Evolutionary conservation across 495 filamentous ascomycete genomes (phyloP).

Genomic region (Cryomyces antarcticus): DNA sequence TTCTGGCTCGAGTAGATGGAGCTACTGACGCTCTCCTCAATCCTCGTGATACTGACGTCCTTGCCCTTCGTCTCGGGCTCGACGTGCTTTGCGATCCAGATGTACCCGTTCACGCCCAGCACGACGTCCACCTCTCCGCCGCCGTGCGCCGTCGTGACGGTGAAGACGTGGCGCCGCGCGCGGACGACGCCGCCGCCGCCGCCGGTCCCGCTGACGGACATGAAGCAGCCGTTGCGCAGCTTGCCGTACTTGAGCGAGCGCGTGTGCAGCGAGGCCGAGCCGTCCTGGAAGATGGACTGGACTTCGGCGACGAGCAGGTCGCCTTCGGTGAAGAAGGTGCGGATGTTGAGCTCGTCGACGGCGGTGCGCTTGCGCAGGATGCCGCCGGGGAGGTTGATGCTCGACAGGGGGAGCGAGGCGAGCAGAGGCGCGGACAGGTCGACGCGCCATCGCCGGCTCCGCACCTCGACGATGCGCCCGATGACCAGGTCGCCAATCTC

Average conservation of each 20-base stretch:
- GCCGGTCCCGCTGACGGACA: slow-evolving; percentile 59
- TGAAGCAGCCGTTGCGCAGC: slow-evolving; percentile 74
- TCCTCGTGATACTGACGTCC: slow-evolving; percentile 45
- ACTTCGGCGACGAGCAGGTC: slow-evolving; percentile 83
- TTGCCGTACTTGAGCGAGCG: slow-evolving; percentile 84
- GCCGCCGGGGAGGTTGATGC: slow-evolving; percentile 88
- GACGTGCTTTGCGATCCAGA: slow-evolving; percentile 71
- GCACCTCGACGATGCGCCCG: slow-evolving; percentile 81
- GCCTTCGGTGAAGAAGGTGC: slow-evolving; percentile 79
- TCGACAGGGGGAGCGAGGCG: slow-evolving; percentile 59
- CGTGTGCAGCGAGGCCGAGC: slow-evolving; percentile 71
- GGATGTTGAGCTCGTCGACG: slow-evolving; percentile 88
- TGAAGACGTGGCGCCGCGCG: slow-evolving; percentile 68
- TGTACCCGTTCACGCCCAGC: slow-evolving; percentile 86
- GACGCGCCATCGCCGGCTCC: slow-evolving; percentile 77
- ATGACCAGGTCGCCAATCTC: slow-evolving; percentile 93
- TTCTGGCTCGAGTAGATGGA: slow-evolving; percentile 83
- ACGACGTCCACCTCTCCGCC: slow-evolving; percentile 71
- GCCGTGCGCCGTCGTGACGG: slow-evolving; percentile 39
- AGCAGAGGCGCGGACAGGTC: slow-evolving; percentile 73
- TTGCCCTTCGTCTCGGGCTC: slow-evolving; percentile 31
- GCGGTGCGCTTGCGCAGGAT: slow-evolving; percentile 78
- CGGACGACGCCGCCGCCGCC: slow-evolving; percentile 64
- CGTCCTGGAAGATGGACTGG: slow-evolving; percentile 63
- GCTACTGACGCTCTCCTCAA: slow-evolving; percentile 59